Percentiles rank a stretch among this genome's conserved stretches.
Conservation (phyloP, 768 basidiomycete species). For the Suillus americanus region DNA sequence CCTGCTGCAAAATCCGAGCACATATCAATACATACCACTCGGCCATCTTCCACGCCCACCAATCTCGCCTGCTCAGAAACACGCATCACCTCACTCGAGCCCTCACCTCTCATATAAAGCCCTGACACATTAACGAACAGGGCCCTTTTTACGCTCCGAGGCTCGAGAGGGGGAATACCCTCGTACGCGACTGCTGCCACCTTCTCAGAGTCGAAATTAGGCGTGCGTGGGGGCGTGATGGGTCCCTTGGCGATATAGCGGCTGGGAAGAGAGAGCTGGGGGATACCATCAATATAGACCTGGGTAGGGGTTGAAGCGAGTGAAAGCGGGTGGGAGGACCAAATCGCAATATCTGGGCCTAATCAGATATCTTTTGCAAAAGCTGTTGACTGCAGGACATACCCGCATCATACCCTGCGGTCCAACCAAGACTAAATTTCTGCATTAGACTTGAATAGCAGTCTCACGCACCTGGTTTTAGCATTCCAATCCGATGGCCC, state of each 20-base stretch:
- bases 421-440: not conserved
- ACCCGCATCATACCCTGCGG: constrained; percentile 47
- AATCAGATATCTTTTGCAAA: not conserved
- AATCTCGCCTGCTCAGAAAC: constrained; percentile 25
- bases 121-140: constrained; percentile 66
- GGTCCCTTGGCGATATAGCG: constrained; percentile 37
- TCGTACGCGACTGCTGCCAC: constrained; percentile 59
- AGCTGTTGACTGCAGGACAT: constrained; percentile 6
- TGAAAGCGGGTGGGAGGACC: constrained; percentile 74
- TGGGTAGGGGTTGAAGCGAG: constrained; percentile 73
- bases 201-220: constrained; percentile 72
- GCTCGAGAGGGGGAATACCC: constrained; percentile 71
- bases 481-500: constrained; percentile 66
- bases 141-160: constrained; percentile 37
- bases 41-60: constrained; percentile 49
- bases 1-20: constrained; percentile 23
- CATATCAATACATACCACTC: constrained; percentile 48
- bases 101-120: constrained; percentile 37
- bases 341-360: constrained; percentile 62
- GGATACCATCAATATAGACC: constrained; percentile 84
- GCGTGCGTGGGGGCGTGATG: constrained; percentile 48
- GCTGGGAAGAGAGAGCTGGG: constrained; percentile 55
- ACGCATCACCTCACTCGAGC: constrained; percentile 24
- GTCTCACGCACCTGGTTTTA: constrained; percentile 43
- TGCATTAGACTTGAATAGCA: not conserved